Evolutionary conservation across 495 filamentous ascomycete genomes (phyloP).

Genomic region (Penicillium bovifimosum): DNA sequence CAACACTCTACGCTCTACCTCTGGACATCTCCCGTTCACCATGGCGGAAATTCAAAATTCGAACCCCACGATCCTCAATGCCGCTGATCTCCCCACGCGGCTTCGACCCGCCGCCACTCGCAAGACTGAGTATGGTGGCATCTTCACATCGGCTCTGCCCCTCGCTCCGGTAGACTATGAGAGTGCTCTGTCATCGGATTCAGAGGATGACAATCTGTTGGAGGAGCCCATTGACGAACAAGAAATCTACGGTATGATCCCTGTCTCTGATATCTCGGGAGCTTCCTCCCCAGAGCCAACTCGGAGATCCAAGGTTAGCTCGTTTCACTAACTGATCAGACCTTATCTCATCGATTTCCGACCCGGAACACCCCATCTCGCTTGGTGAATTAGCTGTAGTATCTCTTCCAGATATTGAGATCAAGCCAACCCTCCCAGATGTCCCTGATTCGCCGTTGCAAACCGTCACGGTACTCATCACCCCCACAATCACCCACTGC

Average conservation of each 20-base stretch:
- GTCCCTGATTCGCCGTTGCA: constrained; percentile 41
- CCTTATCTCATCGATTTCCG: constrained; percentile 86
- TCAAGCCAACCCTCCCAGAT: constrained; percentile 57
- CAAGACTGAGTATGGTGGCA: constrained; percentile 38
- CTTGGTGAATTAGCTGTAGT: constrained; percentile 90
- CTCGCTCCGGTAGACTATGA: constrained; percentile 28
- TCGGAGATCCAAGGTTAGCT: not conserved
- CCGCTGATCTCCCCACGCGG: constrained; percentile 84
- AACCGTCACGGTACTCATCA: constrained; percentile 60
- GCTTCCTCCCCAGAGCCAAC: too few species aligned
- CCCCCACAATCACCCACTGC: constrained; percentile 97
- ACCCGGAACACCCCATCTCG: constrained; percentile 93
- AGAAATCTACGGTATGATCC: constrained; percentile 78
- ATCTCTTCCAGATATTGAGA: constrained; percentile 83
- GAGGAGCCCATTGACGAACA: constrained; percentile 90
- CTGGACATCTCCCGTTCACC: constrained; percentile 2
- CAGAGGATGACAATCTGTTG: constrained; percentile 55
- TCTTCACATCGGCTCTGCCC: constrained; percentile 32
- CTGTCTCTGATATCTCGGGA: not conserved
- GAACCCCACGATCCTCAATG: constrained; percentile 89
- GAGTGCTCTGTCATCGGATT: constrained; percentile 30
- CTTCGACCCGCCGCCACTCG: constrained; percentile 45
- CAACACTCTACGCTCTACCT: not conserved
- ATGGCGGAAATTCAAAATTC: constrained; percentile 69
- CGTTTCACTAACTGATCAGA: constrained; percentile 46